Base-by-base conservation (phyloP, 2,329 filamentous ascomycete species). In the Boeremia lycopersici region DNA sequence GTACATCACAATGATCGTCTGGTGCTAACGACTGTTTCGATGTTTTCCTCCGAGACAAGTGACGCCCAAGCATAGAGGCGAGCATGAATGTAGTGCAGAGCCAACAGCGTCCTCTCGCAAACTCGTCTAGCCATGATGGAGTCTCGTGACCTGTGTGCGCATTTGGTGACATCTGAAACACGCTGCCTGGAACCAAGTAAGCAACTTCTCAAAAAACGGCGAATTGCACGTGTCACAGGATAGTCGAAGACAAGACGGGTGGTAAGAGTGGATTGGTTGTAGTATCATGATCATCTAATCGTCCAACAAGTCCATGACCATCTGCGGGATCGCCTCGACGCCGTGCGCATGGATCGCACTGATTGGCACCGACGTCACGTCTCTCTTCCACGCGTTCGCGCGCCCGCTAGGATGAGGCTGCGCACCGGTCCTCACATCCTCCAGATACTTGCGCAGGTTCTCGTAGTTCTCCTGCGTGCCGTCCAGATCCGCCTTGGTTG, bases 321-420 rank as follows among this genome's bases (percentile, higher is more conserved):
- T 86, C 64, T 90, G 86, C 17, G 90, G 83, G 51, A 95, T 86
- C 39, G 83, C 80, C 48, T 91, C 86, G 8, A 96, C 87, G 3
- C 93, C 93, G 72, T 97, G 87, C 5, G 89, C 90, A 53, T 88
- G 85, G 59, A 97, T 96, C 42, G 93, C 95, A 72, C 93, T 96
- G 42, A 98, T 87, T 0, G 95, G 95, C 56, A 98, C 86, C 17
- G 85, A 89, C 19, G 84, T 80, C 29, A 86, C 56, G 19, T 76
- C 77, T 41, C 77, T 75, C 56, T 74, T 82, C 84, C 85, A 88
- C 6, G 79, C 90, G 82, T 79, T 87, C 76, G 75, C 82, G 74
- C 70, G 76, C n/a, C 71, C 85, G 62, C 89, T 93, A 0, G 93
- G 93, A 74, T 97, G 93, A 26, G 82, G 79, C 53, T 83, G 81